Percentiles rank a stretch among this genome's conserved stretches.
Conservation (phyloP, 108 stramenopile genomes). For the Pseudonitzschia multiseries region DNA sequence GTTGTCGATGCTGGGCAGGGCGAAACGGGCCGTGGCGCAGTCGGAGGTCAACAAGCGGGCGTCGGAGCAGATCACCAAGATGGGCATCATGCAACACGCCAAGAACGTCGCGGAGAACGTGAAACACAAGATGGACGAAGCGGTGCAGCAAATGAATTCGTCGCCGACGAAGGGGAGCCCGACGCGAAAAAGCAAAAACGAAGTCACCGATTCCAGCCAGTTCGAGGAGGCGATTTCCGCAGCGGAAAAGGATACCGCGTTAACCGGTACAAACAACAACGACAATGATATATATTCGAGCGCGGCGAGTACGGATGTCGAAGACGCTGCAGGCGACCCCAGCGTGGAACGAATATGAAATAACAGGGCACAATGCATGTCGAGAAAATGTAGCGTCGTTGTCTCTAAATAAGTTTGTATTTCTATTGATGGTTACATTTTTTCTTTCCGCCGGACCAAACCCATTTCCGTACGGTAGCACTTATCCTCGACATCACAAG, state of each 20-base stretch:
- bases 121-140: slow-evolving; percentile 48
- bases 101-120: slow-evolving; percentile 42
- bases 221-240: slow-evolving; percentile 38
- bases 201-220: slow-evolving; percentile 24
- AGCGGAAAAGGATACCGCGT: slow-evolving; percentile 34
- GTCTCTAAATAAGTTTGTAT: slow-evolving; percentile 4
- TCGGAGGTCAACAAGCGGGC: slow-evolving; percentile 57
- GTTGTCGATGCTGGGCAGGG: slow-evolving; percentile 55
- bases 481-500: not conserved
- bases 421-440: slow-evolving; percentile 1
- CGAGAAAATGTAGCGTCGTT: slow-evolving; percentile 3
- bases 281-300: not conserved
- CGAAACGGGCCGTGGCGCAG: slow-evolving; percentile 58
- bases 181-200: not conserved
- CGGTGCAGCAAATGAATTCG: slow-evolving; percentile 38
- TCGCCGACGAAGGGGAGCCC: slow-evolving; percentile 4
- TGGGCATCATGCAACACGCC: slow-evolving; percentile 45
- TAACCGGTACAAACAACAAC: not conserved
- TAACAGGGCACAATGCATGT: not conserved
- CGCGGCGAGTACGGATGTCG: slow-evolving; percentile 1
- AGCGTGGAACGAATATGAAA: not conserved
- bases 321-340: slow-evolving; percentile 1
- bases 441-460: not conserved
- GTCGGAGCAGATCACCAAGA: slow-evolving; percentile 27
- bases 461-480: not conserved